Base-by-base conservation (phyloP, 2,329 filamentous ascomycete species). In the Neurospora sp. region DNA sequence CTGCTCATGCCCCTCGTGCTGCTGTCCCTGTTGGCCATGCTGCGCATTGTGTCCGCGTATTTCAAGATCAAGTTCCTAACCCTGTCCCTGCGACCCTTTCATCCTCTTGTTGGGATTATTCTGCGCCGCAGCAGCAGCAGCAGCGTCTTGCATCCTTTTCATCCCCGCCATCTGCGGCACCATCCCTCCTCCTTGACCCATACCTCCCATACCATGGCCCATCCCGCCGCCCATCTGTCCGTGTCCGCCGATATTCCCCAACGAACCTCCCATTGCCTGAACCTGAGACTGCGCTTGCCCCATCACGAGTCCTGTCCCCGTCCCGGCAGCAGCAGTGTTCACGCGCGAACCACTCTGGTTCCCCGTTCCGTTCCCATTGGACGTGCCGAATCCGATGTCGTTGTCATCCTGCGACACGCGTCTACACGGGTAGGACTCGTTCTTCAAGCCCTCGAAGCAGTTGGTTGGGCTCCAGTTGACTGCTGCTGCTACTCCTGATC, bases 391-490 rank as follows among this genome's bases (percentile, higher is more conserved):
- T n/a, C 93, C 86, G 70, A 98, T 97, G 79, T 98, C 96, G 76
- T 97, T 97, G 78, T 97, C 93, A 77, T 99, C 96, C 76, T 96
- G 91, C 75, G 91, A 97, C 52, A 99, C 94, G 67, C 95, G 88
- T 8, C 96, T 87, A 77, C 93, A 90, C 0, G 96, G 96, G 79
- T 99, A 99, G 0, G 23, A 17, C 76, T 96, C 93, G 73, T 89
- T 89, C 80, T 93, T 93, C 68, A 93, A 85, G 0, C 94, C 93
- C 76, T 97, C 93, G 75, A 99, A 99, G 77, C 93, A 97, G 78
- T 97, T 96, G 46, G 89, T 85, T 52, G 87, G 91, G 19, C 96
- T 87, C 71, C 89, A 88, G 28, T 91, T 90, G 2, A 90, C 90
- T 17, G 52, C 52, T 17, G 15, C 52, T 9, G 52, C 52, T n/a